phyloP scores from a whole-genome alignment of 78 protist species.

The Neovahlkampfia damariscottae region DNA sequence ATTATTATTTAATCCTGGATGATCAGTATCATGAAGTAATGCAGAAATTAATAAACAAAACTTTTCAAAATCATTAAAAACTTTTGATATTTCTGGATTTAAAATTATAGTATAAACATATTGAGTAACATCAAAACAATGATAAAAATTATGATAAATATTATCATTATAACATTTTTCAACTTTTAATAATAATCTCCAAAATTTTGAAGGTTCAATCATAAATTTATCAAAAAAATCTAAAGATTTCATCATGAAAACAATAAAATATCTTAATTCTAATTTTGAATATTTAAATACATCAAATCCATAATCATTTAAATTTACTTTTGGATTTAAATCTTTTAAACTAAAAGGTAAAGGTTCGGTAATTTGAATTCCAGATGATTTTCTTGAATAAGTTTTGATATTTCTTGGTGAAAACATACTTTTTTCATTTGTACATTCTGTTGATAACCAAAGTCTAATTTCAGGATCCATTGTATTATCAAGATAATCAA shows the following conservation, averaged over 20 bases:
- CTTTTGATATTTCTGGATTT: too few relatives aligned
- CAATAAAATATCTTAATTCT: neutral
- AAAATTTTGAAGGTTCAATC: neutral
- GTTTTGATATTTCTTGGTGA: too few relatives aligned
- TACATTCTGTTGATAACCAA: neutral
- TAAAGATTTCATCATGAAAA: neutral
- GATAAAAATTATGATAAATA: conserved; percentile 18
- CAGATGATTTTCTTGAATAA: too few relatives aligned
- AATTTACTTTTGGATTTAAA: neutral
- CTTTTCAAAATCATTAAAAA: too few relatives aligned
- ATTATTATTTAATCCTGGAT: conserved; percentile 43
- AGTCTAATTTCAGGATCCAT: neutral
- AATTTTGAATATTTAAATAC: neutral
- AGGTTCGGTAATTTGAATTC: too few relatives aligned
- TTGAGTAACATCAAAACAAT: conserved; percentile 18
- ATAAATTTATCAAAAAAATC: neutral
- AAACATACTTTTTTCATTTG: neutral
- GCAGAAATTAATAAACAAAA: conserved; percentile 46
- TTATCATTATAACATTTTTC: neutral
- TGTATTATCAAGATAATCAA: neutral
- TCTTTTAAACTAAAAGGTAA: neutral
- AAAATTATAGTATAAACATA: too few relatives aligned
- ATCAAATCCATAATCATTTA: neutral
- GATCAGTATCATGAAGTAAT: conserved; percentile 35
- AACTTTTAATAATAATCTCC: neutral